A percentile compares a stretch with the other conserved stretches of the same genome.
Evolutionary conservation across 2,329 filamentous ascomycete species (phyloP).

Genomic region (Aureobasidium musti): DNA sequence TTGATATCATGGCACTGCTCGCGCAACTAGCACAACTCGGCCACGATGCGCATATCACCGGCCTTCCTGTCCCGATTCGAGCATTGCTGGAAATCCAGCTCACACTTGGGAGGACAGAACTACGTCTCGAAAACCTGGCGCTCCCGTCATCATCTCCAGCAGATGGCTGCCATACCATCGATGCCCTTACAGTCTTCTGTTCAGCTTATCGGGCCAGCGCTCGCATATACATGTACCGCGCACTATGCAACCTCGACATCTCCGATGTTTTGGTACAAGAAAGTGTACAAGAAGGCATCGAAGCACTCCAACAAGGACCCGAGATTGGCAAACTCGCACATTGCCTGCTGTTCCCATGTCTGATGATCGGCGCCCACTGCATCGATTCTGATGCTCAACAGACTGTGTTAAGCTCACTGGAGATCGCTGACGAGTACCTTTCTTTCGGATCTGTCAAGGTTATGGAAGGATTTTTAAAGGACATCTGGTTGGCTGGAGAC

Average conservation of each 20-base stretch:
- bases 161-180: background rate
- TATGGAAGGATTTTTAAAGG: background rate
- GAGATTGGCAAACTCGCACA: constrained; percentile 5
- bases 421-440: constrained; percentile 6
- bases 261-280: constrained; percentile 5
- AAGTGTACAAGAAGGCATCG: constrained; percentile 17
- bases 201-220: constrained; percentile 11
- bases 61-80: background rate
- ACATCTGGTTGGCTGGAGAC: background rate
- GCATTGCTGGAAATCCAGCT: constrained; percentile 12
- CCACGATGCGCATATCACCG: background rate
- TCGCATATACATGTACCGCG: constrained; percentile 17
- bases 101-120: constrained; percentile 1
- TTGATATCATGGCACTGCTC: constrained; percentile 18
- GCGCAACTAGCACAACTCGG: constrained; percentile 16
- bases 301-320: constrained; percentile 9
- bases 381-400: background rate
- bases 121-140: background rate
- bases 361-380: constrained; percentile 4
- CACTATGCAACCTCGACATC: constrained; percentile 6
- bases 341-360: constrained; percentile 7
- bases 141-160: background rate
- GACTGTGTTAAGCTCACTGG: background rate
- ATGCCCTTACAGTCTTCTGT: constrained; percentile 8
- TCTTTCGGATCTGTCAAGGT: constrained; percentile 14